Evolutionary conservation across 495 filamentous ascomycete species (phyloP), one percentile per base, ranked within the genome.

Genomic region (Tricharina praecox): DNA sequence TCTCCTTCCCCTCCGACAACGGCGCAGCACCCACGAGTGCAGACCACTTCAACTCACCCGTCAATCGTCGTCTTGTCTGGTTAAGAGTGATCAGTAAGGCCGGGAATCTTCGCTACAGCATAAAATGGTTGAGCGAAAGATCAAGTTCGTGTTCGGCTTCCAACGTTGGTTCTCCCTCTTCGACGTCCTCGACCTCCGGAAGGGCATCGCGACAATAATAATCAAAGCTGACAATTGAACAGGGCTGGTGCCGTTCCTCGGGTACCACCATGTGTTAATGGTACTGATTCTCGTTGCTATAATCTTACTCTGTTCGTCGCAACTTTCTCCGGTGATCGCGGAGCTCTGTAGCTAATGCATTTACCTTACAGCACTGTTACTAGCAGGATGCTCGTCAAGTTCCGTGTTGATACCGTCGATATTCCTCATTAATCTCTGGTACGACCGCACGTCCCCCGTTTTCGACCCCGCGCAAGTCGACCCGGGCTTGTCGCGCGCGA

Each of bases 211-310:
- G 20, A 43, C 18, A 21, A 16, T 16, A 39, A 39, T 5, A 15
- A 30, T 13, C 41, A 15, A 24, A 3, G 35, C 32, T 38, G 30
- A 46, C 43, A 44, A 8, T 24, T 43, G 9, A 16, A 24, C 55
- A 93, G 85, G 85, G 57, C 76, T 88, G 59, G 72, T 95, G 67
- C 88, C 90, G 49, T 85, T 93, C 67, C 77, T 99, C 50, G 90
- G 92, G 51, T 99, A 96, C 66, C 90, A 99, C 66, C 90, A 99
- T 75, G 82, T 95, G 38, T 72, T 99, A 54, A 96, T 99, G 90
- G 82, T 96, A 54, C 67, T 99, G 43, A 93, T 97, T 58, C 85
- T 85, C 30, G 70, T 95, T 37, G 74, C 87, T 1, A 94, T 97
- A 60, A 90, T 97, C 65, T 68, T 97, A 61, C 73, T 97, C 47